Base-by-base conservation (phyloP, 2,329 filamentous ascomycete species). In the Blastomyces gilchristii region DNA sequence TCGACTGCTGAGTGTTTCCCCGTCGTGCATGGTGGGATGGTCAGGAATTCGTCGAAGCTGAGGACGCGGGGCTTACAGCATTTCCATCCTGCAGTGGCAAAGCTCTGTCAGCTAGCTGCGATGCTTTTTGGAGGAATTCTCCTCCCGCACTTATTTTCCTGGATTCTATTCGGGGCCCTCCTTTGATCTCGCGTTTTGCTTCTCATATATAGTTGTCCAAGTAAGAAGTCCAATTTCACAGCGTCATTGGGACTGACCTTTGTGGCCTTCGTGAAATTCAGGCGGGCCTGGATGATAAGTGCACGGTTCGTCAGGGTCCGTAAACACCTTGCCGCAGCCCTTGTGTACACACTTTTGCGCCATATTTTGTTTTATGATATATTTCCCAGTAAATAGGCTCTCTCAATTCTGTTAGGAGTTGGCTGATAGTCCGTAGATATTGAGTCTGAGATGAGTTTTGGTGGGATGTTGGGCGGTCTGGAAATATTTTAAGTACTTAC, bases 41-140 rank as follows among this genome's bases (percentile, higher is more conserved):
- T 77, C 76, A 99, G 90, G 81, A 99, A 99, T 79, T 99, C 94
- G 78, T 99, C 94, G 75, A 99, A 99, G 64, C 91, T 97, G 70
- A 99, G 82, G 70, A 97, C 91, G 72, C 94, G 89, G 63, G 92
- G 88, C 79, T 97, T 97, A 84, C 94, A 99, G 81, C 94, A 99
- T 80, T 96, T 95, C 93, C 94, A 97, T 73, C 94, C 93, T 97
- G 71, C 25, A 45, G 37, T 28, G 31, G 54, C n/a, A 34, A 57
- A 57, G 34, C 54, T 57, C 37, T 28, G 54, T 57, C 37, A 57
- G 54, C 54, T 57, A 41, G 11, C 54, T 41, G 34, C n/a, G 37
- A 12, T 39, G 8, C 5, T 25, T 39, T 9, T 57, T 54, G 9
- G 16, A 9, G 31, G 4, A 18, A 18, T 7, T 5, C 5, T 2